These are phyloP conservation scores for Penicillium vulpinum DNA, from an alignment of 2,329 filamentous ascomycete species.

Conservation along the genomic window DNA sequence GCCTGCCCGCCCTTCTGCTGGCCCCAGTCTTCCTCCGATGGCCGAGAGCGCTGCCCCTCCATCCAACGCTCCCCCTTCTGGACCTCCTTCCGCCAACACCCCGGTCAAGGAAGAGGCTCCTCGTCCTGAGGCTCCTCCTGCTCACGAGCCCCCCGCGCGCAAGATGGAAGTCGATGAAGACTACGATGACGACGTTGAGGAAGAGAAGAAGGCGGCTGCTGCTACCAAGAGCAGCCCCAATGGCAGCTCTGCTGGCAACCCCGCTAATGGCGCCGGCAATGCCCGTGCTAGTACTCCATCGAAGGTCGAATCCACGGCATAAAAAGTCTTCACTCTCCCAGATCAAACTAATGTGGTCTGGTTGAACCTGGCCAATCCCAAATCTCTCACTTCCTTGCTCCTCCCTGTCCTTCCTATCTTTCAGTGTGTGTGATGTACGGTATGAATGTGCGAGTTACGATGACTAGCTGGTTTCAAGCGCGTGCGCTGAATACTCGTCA, in stretches of 20 bases:
- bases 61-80: conserved; percentile 46
- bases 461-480: conserved; percentile 15
- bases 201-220: conserved; percentile 60
- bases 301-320: conserved; percentile 34
- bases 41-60: conserved; percentile 46
- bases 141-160: conserved; percentile 79
- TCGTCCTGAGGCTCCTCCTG: conserved; percentile 51
- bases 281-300: conserved; percentile 32
- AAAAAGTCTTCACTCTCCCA: conserved; percentile 11
- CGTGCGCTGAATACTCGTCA: conserved; percentile 12
- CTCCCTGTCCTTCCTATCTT: conserved; percentile 21
- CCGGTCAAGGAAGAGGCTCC: conserved; percentile 57
- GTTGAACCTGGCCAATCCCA: neutral
- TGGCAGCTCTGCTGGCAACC: conserved; percentile 31
- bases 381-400: conserved; percentile 10
- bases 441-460: conserved; percentile 25
- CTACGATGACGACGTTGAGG: conserved; percentile 91
- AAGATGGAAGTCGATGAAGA: conserved; percentile 98
- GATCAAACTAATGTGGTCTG: neutral
- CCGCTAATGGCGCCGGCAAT: conserved; percentile 29
- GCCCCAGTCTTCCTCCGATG: conserved; percentile 59
- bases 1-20: conserved; percentile 48
- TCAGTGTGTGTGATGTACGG: conserved; percentile 25
- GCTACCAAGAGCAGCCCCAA: conserved; percentile 39
- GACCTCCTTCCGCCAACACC: conserved; percentile 50